These are phyloP conservation scores for Aspergillus latus DNA, from an alignment of 2,329 filamentous ascomycete species.

Conservation along the genomic window DNA sequence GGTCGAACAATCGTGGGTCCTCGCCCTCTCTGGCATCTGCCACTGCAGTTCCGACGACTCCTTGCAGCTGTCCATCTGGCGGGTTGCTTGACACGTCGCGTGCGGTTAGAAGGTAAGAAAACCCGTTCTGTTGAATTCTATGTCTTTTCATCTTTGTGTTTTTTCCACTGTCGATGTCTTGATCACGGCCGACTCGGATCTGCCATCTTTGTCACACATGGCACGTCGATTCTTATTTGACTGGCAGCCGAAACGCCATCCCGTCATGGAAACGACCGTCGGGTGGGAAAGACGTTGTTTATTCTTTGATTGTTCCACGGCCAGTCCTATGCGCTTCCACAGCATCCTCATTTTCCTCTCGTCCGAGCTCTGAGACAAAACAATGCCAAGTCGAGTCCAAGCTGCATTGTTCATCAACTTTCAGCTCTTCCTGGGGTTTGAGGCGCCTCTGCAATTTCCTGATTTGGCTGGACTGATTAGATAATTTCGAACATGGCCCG, in stretches of 20 bases:
- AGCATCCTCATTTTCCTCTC: background rate
- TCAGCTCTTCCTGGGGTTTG: constrained; percentile 5
- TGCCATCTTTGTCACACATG: constrained; percentile 1
- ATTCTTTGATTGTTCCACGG: background rate
- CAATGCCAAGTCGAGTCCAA: constrained; percentile 7
- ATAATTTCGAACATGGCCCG: constrained; percentile 22
- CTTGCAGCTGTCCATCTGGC: constrained; percentile 22
- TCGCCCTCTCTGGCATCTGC: background rate
- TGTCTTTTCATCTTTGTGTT: constrained; percentile 1
- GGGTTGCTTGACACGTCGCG: constrained; percentile 22
- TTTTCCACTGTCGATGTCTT: background rate
- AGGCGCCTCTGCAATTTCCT: constrained; percentile 9
- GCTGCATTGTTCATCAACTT: constrained; percentile 8
- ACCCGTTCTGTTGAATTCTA: constrained; percentile 1
- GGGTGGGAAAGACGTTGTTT: background rate
- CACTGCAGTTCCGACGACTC: constrained; percentile 13
- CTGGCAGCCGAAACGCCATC: constrained; percentile 1
- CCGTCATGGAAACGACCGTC: background rate
- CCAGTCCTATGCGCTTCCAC: background rate
- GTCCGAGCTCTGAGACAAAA: constrained; percentile 1
- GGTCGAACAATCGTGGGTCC: background rate
- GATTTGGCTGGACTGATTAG: constrained; percentile 19
- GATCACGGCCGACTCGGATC: background rate
- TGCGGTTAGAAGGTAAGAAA: constrained; percentile 19
- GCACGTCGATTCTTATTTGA: background rate